A percentile compares a stretch with the other conserved stretches of the same genome.
Evolutionary conservation across 495 filamentous ascomycete species (phyloP).

Genomic region (Rostrohypoxylon terebratum): DNA sequence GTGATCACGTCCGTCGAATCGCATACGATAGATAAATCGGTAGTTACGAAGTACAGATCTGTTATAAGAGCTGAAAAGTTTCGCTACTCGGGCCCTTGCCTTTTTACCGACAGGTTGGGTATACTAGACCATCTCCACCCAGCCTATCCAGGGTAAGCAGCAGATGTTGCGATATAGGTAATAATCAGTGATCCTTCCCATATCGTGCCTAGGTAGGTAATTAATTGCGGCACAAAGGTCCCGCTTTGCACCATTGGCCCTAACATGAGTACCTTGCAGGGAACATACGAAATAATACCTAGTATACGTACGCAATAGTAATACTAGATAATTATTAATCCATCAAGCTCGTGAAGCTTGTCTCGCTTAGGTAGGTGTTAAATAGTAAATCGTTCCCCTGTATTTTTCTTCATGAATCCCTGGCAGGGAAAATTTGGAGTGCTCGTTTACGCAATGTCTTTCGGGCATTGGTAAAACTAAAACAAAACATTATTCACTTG

Average conservation of each 20-base stretch:
- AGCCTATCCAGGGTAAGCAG: neutral
- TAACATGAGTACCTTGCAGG: neutral
- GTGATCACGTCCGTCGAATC: neutral
- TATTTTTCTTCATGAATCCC: neutral
- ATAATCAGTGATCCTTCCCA: constrained; percentile 4
- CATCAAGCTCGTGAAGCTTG: neutral
- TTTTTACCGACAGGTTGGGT: constrained; percentile 9
- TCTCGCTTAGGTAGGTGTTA: constrained; percentile 10
- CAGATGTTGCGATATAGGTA: constrained; percentile 2
- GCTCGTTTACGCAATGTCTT: neutral
- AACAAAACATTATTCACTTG: neutral
- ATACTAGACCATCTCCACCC: constrained; percentile 10
- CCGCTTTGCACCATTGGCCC: constrained; percentile 17
- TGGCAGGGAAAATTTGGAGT: neutral
- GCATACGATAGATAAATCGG: neutral
- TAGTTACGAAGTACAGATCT: too few relatives aligned
- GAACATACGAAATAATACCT: neutral
- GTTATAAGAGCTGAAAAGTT: neutral
- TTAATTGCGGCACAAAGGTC: constrained; percentile 18
- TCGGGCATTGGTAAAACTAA: neutral
- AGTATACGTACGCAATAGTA: neutral
- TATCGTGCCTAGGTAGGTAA: constrained; percentile 21
- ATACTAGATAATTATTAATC: constrained; percentile 24
- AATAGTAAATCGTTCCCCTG: neutral
- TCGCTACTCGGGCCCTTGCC: neutral